Evolutionary conservation across 2,329 filamentous ascomycete species (phyloP).

Genomic region (Stachybotrys chartarum): DNA sequence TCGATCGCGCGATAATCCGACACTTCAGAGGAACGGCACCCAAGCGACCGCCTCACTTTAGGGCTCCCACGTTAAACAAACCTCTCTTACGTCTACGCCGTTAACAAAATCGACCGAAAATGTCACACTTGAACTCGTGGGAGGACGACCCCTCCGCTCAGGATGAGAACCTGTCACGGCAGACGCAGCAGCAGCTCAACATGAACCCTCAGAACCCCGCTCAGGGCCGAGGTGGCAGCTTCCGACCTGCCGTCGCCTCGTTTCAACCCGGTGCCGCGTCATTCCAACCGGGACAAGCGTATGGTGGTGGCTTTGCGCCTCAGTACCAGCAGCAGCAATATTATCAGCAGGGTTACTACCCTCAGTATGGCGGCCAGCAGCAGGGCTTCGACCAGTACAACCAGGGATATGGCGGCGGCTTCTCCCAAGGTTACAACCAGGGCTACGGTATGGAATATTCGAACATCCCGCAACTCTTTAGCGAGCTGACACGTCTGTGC

Average conservation of each 20-base stretch:
- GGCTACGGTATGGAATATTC: slow-evolving; percentile 27
- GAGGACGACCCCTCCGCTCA: slow-evolving; percentile 78
- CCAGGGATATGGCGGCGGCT: slow-evolving; percentile 45
- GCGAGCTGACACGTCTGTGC: slow-evolving; percentile 7
- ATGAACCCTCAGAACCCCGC: slow-evolving; percentile 49
- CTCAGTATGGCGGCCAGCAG: slow-evolving; percentile 42
- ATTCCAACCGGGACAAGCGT: slow-evolving; percentile 68
- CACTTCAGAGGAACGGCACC: background rate
- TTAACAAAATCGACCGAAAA: slow-evolving; percentile 30
- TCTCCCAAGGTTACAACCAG: slow-evolving; percentile 42
- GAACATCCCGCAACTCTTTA: background rate
- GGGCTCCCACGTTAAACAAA: slow-evolving; percentile 3
- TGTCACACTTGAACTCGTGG: slow-evolving; percentile 93
- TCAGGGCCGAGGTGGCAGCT: slow-evolving; percentile 38
- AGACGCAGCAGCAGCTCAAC: slow-evolving; percentile 70
- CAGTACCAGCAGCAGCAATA: slow-evolving; percentile 47
- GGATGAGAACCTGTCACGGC: slow-evolving; percentile 71
- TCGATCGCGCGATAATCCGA: background rate
- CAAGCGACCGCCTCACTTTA: background rate
- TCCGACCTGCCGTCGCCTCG: slow-evolving; percentile 47
- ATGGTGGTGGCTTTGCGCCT: slow-evolving; percentile 52
- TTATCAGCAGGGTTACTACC: slow-evolving; percentile 49
- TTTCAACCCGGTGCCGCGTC: slow-evolving; percentile 67
- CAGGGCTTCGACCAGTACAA: slow-evolving; percentile 44
- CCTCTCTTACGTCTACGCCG: slow-evolving; percentile 2